A percentile compares a stretch with the other conserved stretches of the same genome.
phyloP scores from a whole-genome alignment of 73 alveolate genomes.

The Symbiodinium pilosum region DNA sequence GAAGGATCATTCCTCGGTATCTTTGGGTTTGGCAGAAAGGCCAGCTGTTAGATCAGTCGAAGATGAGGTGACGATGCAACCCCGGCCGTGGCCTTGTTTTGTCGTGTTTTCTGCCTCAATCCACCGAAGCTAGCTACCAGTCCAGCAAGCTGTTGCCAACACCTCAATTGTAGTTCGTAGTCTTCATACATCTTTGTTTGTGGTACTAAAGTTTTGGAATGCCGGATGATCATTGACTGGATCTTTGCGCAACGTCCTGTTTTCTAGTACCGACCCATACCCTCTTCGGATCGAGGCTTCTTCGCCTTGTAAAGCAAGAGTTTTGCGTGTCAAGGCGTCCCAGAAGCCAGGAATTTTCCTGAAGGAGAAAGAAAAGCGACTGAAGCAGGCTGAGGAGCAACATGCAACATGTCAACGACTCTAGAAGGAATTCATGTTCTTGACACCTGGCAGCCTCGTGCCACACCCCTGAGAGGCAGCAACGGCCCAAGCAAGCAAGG shows the following conservation, averaged over 20 bases:
- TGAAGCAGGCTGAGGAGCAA: background rate
- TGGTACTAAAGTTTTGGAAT: background rate
- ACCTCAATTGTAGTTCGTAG: too few species aligned
- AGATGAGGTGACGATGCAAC: background rate
- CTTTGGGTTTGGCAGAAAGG: too few species aligned
- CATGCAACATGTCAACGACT: too few species aligned
- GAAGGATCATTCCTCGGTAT: background rate
- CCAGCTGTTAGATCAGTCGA: too few species aligned
- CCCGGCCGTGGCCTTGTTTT: background rate
- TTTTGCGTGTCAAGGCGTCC: background rate
- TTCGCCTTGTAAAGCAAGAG: background rate
- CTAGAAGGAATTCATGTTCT: too few species aligned
- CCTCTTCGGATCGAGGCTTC: background rate
- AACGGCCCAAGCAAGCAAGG: background rate
- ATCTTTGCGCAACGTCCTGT: background rate
- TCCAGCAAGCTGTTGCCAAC: too few species aligned
- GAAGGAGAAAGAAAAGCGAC: background rate
- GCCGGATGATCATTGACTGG: background rate
- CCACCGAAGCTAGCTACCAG: too few species aligned
- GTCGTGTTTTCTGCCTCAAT: too few species aligned
- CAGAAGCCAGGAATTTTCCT: background rate
- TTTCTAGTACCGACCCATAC: background rate
- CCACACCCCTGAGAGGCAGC: background rate
- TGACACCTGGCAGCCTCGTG: background rate
- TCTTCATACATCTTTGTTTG: background rate